phyloP scores from a whole-genome alignment of 768 basidiomycete genomes.

The Boletus edulis region DNA sequence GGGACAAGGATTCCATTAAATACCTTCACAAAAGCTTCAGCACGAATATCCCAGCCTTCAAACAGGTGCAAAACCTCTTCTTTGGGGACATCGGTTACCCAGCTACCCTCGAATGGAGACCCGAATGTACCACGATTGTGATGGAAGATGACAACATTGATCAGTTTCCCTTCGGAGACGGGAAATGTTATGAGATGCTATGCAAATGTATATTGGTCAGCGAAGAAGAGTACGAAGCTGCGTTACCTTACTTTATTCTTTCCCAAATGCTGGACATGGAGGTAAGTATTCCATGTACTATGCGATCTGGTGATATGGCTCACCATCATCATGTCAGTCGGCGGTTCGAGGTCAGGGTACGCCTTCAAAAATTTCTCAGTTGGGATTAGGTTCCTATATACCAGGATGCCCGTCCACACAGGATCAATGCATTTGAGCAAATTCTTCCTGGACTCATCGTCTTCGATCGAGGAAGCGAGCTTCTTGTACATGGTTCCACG shows the following conservation, averaged over 20 bases:
- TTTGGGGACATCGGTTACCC: slow-evolving; percentile 27
- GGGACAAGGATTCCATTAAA: not conserved
- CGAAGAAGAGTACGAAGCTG: not conserved
- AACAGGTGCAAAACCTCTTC: slow-evolving; percentile 32
- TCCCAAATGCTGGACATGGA: slow-evolving; percentile 21
- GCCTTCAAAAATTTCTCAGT: slow-evolving; percentile 27
- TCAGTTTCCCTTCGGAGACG: slow-evolving; percentile 33
- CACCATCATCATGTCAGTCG: slow-evolving; percentile 25
- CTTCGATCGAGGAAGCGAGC: slow-evolving; percentile 5
- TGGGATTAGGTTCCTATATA: slow-evolving; percentile 38
- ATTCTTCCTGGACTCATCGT: slow-evolving; percentile 3
- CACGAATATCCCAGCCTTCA: slow-evolving; percentile 23
- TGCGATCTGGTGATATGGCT: not conserved
- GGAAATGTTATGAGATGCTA: slow-evolving; percentile 43
- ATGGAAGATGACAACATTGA: slow-evolving; percentile 36
- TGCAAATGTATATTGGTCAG: not conserved
- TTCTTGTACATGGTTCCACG: slow-evolving; percentile 27
- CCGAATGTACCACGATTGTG: slow-evolving; percentile 30
- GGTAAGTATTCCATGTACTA: not conserved
- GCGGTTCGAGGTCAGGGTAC: slow-evolving; percentile 28
- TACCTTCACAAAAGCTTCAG: slow-evolving; percentile 15
- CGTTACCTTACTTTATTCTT: slow-evolving; percentile 11
- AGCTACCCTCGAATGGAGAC: slow-evolving; percentile 29
- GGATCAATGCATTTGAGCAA: slow-evolving; percentile 30
- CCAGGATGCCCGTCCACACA: slow-evolving; percentile 37